Base-by-base conservation (phyloP, 2,329 filamentous ascomycete species). In the Didymosphaeria variabile region DNA sequence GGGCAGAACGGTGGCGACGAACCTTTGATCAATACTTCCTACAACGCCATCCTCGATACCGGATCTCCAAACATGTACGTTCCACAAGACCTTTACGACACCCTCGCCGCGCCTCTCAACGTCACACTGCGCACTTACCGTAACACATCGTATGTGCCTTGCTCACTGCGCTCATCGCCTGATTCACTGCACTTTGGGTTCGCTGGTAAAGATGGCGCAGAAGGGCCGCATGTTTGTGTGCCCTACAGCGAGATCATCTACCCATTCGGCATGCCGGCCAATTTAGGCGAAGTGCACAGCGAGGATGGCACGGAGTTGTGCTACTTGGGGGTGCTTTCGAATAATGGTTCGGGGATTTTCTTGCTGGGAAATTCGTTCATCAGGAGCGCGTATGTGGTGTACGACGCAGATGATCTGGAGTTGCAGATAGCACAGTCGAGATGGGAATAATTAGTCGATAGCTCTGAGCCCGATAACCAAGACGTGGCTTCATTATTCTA, bases 321-420 rank as follows among this genome's bases (percentile, higher is more conserved):
- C 36, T 67, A 68, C 40, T 59, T 67, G 17, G 60, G 62, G 0
- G 31, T 67, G 8, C 86, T 86, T 9, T 59, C 58, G 12, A 60
- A 40, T 19, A 47, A 56, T 23, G 61, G 63, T 4, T 26, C 32
- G 31, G 44, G 32, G 1, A 54, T 66, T 6, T 44, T 58, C 17
- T 52, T 68, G 36, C 49, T 66, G 4, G 66, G 62, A 2, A 61
- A 51, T 21, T 56, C 57, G 7, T 62, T 64, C 15, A 51, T 63
- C 46, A 56, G 61, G 44, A 64, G 62, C 34, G 61, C 57, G 50
- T 61, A 61, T 63, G 55, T 60, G 15, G 62, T 65, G 7, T 68
- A 58, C 44, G 59, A 63, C 55, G 55, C 36, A n/a, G 62, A 65
- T 13, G 32, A 42, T 29, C 40, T 52, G 10, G 58, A 59, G 44